phyloP scores from a whole-genome alignment of 148 eudicot species.

The Diospyros lotus region DNA sequence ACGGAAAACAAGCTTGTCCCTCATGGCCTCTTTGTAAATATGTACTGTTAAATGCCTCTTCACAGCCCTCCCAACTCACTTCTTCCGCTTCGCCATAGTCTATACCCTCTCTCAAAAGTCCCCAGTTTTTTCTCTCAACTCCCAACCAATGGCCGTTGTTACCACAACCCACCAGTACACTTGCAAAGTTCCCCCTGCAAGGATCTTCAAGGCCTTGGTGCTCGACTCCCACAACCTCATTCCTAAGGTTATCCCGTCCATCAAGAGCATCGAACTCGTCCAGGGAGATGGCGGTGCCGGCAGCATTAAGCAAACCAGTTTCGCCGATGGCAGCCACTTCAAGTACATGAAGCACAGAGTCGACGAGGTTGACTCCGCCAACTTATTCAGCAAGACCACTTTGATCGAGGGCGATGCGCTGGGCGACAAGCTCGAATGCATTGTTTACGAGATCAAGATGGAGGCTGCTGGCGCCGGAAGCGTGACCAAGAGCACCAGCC shows the following conservation, averaged over 20 bases:
- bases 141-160: too few species aligned
- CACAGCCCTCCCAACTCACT: too few species aligned
- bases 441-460: conserved; percentile 10
- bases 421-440: background rate
- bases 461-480: conserved; percentile 6
- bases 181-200: background rate
- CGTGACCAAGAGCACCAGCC: conserved; percentile 6
- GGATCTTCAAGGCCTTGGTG: conserved; percentile 12
- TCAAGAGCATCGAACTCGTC: background rate
- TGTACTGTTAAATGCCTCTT: too few species aligned
- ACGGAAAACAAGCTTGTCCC: too few species aligned
- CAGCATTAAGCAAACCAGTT: conserved; percentile 5
- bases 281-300: background rate
- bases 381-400: background rate
- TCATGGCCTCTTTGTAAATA: too few species aligned
- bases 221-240: conserved; percentile 8
- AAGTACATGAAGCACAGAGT: conserved; percentile 17
- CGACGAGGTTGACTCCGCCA: conserved; percentile 12
- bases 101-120: too few species aligned
- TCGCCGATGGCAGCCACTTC: background rate
- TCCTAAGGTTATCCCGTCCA: background rate
- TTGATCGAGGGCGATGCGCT: conserved; percentile 17
- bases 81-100: too few species aligned
- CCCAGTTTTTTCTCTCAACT: too few species aligned
- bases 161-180: background rate